Base-by-base conservation (phyloP, 2,329 filamentous ascomycete genomes). In the Alternaria arbusti region DNA sequence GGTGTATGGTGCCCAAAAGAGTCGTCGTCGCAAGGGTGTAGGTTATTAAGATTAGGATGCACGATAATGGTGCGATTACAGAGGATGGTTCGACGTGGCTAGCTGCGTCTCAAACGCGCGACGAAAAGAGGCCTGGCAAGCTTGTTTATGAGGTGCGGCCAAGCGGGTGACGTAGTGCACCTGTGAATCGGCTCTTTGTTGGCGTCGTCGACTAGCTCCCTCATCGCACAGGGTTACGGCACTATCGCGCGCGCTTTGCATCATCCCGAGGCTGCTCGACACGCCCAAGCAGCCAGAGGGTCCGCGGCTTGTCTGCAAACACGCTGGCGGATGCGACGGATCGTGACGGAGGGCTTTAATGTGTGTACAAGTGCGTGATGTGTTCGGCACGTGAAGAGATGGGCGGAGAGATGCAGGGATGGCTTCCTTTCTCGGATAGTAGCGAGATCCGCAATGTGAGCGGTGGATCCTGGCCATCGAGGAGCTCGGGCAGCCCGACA, bases 71-170 rank as follows among this genome's bases (percentile, higher is more conserved):
- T 62, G 52, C 13, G 46, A 50, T 55, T 61, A 30, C 20, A 49
- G 56, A 46, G 57, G 45, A 43, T 30, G 40, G 46, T 64, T 50
- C 20, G 54, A 50, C 59, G 58, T 57, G 57, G 45, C 20, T 56
- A 43, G 54, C 59, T 64, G 57, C 45, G 54, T 62, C 30, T 43
- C 26, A 45, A 51, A 51, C 30, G 23, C 17, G 20, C 47, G 13
- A 15, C 13, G 22, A 30, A 40, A 57, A 46, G 47, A 57, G 54
- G 54, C 28, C 58, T 32, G 57, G 55, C 54, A 57, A 45, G 64
- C 68, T 70, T 61, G 67, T 68, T 70, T 70, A 70, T 67, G 64
- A 68, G 57, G 56, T 49, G 12, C 23, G 55, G 66, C 64, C 45
- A 61, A 58, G 57, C 50, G 49, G 49, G 67, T 70, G 68, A 70